Percentiles rank a stretch among this genome's conserved stretches.
Evolutionary conservation across 345 rosid species (phyloP).

Genomic region (Draba incana): DNA sequence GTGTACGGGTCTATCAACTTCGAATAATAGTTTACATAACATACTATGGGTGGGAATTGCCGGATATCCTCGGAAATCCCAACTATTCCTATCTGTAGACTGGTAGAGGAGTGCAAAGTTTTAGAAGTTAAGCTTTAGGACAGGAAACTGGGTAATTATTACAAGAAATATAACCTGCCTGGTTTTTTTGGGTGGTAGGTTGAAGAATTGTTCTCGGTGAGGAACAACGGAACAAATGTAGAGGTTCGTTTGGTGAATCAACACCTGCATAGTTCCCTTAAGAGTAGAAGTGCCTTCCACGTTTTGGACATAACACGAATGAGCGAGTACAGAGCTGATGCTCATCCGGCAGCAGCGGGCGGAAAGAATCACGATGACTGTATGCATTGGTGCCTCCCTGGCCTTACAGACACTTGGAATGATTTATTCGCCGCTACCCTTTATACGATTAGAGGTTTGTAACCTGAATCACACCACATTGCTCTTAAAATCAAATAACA

Average conservation of each 20-base stretch:
- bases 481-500: neutral
- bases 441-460: constrained; percentile 10
- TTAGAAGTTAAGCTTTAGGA: constrained; percentile 1
- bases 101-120: neutral
- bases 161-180: neutral
- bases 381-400: constrained; percentile 99
- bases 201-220: constrained; percentile 67
- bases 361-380: constrained; percentile 91
- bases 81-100: too few species aligned
- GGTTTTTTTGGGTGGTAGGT: constrained; percentile 46
- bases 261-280: constrained; percentile 56
- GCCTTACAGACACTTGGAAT: constrained; percentile 84
- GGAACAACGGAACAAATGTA: constrained; percentile 71
- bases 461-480: neutral
- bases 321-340: constrained; percentile 96
- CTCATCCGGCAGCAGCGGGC: constrained; percentile 80
- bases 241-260: constrained; percentile 73
- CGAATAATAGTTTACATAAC: too few species aligned
- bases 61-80: too few species aligned
- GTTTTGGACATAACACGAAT: constrained; percentile 71
- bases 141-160: neutral
- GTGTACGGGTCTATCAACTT: too few species aligned
- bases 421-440: constrained; percentile 58
- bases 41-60: too few species aligned
- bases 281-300: constrained; percentile 58